phyloP scores from a whole-genome alignment of 2,329 filamentous ascomycete genomes.

The Phyllosticta capitalensis region DNA sequence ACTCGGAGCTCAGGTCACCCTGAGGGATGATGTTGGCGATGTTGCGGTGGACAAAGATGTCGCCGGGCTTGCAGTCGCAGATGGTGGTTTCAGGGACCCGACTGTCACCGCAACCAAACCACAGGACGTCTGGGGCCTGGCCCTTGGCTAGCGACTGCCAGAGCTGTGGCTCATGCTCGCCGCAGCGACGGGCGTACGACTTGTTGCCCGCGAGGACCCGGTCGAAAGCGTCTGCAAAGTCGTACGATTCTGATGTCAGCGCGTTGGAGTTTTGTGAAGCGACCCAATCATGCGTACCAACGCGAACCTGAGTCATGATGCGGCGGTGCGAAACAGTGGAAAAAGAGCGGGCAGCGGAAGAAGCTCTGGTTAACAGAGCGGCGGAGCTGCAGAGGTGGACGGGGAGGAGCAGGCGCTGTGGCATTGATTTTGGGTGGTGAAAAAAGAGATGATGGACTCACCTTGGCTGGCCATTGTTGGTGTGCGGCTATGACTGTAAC shows the following conservation, averaged over 20 bases:
- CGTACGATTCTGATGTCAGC: constrained; percentile 10
- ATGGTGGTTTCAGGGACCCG: constrained; percentile 77
- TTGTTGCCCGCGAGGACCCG: constrained; percentile 59
- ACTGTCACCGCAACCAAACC: constrained; percentile 82
- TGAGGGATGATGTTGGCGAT: constrained; percentile 75
- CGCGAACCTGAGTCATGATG: constrained; percentile 4
- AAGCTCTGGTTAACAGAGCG: background rate
- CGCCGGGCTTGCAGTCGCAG: constrained; percentile 67
- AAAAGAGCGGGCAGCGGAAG: constrained; percentile 9
- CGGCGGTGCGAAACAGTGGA: background rate
- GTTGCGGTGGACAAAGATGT: constrained; percentile 84
- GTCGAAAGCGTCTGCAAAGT: constrained; percentile 44
- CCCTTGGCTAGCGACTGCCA: constrained; percentile 59
- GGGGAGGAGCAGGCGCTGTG: background rate
- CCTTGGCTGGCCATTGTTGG: background rate
- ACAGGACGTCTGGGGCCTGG: constrained; percentile 60
- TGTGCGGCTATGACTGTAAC: constrained; percentile 6
- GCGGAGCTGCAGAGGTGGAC: constrained; percentile 3
- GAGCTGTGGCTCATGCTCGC: constrained; percentile 58
- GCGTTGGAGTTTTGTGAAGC: background rate
- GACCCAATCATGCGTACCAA: constrained; percentile 8
- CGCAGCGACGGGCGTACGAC: constrained; percentile 58
- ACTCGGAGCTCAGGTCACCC: constrained; percentile 64
- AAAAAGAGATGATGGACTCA: background rate
- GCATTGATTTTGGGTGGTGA: background rate